Base-by-base conservation (phyloP, 2,329 filamentous ascomycete species). In the Diaporthe humulicola region DNA sequence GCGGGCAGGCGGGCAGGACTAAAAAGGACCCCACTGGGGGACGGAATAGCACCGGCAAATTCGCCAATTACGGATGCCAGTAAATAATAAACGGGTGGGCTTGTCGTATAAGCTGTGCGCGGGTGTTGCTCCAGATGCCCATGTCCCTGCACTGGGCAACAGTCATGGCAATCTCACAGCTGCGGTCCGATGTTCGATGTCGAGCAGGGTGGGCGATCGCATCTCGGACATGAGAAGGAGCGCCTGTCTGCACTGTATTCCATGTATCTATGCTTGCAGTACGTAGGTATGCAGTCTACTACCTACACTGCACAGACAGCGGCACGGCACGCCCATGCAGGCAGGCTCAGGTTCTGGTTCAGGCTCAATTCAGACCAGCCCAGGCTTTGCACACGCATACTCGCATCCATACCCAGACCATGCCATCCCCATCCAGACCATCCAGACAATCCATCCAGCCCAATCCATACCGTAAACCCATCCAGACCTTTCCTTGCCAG, bases 11-110 rank as follows among this genome's bases (percentile, higher is more conserved):
- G 7, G 58, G 28, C 40, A 25, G 40, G 60, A n/a, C n/a, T n/a
- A n/a, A n/a, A n/a, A 38, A 64, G 40, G 42, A 2, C 45, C 45
- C 64, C 64, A 54, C 64, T 22, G 48, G 33, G 48, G n/a, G n/a
- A 40, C 64, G 48, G 64, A 54, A 69, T 69, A 69, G 64, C 64
- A 69, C 64, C 64, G 64, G 64, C 64, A 69, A 69, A 69, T 69
- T 69, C 64, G 64, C 64, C 64, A 69, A 69, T 69, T 54, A 69
- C 64, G 64, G 64, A 69, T 69, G 64, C 30, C 48, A 69, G 64
- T 69, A 67, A 67, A 67, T 67, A 36, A 67, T 38, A 54, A 54
- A 54, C 12, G 61, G 61, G 61, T 38, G 30, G 61, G 28, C 40
- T 48, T 36, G 61, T 66, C 42, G 42, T 50, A 36, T 66, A 66